Percentiles rank a stretch among this genome's conserved stretches.
These are phyloP conservation scores for Colletotrichum sp. DNA, from an alignment of 2,329 filamentous ascomycete genomes.

Conservation along the genomic window DNA sequence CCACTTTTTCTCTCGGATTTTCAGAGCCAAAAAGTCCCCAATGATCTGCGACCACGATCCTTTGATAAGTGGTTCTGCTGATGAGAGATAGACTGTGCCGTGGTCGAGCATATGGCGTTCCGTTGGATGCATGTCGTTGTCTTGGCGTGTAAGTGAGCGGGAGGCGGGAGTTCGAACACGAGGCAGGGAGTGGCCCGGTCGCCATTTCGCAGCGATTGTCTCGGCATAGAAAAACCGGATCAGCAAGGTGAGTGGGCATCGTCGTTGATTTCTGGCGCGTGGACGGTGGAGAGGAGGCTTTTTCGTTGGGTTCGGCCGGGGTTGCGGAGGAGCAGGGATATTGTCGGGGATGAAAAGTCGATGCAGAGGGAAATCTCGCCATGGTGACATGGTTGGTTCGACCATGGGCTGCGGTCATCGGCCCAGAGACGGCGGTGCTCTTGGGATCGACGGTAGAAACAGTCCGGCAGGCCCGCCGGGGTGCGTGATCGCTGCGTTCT, in stretches of 20 bases:
- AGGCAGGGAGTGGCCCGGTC: background rate
- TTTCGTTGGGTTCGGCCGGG: background rate
- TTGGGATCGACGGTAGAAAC: background rate
- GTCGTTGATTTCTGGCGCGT: background rate
- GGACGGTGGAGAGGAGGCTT: background rate
- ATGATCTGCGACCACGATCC: background rate
- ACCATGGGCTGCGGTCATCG: background rate
- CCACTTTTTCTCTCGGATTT: background rate
- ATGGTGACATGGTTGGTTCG: background rate
- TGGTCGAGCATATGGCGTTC: background rate
- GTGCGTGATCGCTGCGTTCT: background rate
- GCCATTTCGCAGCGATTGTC: background rate
- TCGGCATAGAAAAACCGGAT: slow-evolving; percentile 10
- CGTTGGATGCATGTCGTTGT: background rate
- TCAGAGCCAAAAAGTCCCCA: background rate
- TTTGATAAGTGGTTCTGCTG: background rate
- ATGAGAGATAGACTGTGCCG: background rate
- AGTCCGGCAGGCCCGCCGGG: background rate
- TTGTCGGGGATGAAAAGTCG: background rate
- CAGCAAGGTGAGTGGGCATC: background rate
- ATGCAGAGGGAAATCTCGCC: background rate
- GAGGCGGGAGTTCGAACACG: background rate
- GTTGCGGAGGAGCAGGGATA: background rate
- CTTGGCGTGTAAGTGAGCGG: background rate
- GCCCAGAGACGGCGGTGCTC: background rate